These are phyloP conservation scores for Chlamydomonas incerta DNA, from an alignment of 139 green algal species.

Conservation along the genomic window DNA sequence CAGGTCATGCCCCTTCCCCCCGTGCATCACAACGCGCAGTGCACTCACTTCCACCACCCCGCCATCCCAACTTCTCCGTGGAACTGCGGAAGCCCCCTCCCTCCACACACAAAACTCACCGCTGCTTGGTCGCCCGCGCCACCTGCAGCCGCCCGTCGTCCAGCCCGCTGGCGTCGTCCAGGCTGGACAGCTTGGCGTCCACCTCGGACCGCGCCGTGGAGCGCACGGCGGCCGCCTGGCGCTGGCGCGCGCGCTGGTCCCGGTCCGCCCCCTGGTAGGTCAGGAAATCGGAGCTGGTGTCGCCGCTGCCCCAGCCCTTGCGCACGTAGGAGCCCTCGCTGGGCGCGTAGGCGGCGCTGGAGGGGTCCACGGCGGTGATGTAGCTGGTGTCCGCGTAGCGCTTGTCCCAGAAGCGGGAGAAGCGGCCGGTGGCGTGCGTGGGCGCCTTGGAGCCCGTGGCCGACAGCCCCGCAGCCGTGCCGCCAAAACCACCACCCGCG, in stretches of 20 bases:
- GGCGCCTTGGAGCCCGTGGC: not conserved
- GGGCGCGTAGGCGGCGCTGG: not conserved
- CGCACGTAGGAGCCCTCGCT: slow-evolving; percentile 5
- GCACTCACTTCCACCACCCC: too few species aligned
- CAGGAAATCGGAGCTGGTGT: not conserved
- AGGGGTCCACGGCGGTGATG: not conserved
- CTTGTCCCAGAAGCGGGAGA: slow-evolving; percentile 31
- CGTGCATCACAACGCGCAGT: too few species aligned
- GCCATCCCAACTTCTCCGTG: too few species aligned
- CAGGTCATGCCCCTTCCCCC: too few species aligned
- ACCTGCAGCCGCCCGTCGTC: slow-evolving; percentile 7
- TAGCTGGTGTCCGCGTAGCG: slow-evolving; percentile 25
- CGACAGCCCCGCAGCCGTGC: too few species aligned
- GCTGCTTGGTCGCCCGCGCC: not conserved
- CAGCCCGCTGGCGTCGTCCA: slow-evolving; percentile 27
- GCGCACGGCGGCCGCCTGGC: slow-evolving; percentile 10
- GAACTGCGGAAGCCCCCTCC: too few species aligned
- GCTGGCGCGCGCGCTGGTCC: not conserved
- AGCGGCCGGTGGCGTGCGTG: slow-evolving; percentile 7
- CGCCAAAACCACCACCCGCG: too few species aligned
- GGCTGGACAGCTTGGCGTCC: not conserved
- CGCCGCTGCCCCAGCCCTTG: not conserved
- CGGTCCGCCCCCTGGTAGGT: slow-evolving; percentile 20
- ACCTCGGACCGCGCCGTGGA: not conserved
- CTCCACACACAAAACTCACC: too few species aligned